Evolutionary conservation across 2,329 filamentous ascomycete species (phyloP).

Genomic region (Xylariaceae sp.): DNA sequence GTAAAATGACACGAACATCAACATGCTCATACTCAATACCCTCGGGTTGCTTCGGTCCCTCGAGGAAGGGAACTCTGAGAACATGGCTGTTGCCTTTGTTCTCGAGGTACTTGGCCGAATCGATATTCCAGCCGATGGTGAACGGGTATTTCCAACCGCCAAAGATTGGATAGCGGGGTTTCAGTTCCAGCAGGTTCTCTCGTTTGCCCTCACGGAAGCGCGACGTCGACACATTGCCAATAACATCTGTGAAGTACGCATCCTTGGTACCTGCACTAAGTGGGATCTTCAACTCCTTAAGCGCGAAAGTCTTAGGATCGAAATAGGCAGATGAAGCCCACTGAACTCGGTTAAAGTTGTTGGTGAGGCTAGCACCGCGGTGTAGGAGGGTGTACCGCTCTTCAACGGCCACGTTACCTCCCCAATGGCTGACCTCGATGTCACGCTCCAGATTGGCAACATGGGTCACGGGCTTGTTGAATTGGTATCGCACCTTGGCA

Average conservation of each 20-base stretch:
- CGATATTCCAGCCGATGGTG: constrained; percentile 91
- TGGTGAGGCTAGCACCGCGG: constrained; percentile 73
- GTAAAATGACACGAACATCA: constrained; percentile 77
- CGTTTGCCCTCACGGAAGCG: constrained; percentile 75
- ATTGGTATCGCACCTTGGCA: constrained; percentile 85
- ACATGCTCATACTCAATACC: constrained; percentile 83
- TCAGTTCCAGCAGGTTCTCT: constrained; percentile 82
- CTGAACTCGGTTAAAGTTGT: constrained; percentile 72
- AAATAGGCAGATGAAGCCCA: constrained; percentile 74
- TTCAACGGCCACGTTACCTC: constrained; percentile 91
- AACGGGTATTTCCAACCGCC: constrained; percentile 99
- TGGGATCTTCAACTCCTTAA: constrained; percentile 79
- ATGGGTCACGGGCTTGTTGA: constrained; percentile 86
- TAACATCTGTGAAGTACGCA: constrained; percentile 92
- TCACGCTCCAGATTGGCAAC: constrained; percentile 80
- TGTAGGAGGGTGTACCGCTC: constrained; percentile 89
- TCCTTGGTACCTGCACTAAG: constrained; percentile 77
- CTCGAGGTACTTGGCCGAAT: constrained; percentile 72
- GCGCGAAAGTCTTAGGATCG: constrained; percentile 71
- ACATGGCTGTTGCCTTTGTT: constrained; percentile 69
- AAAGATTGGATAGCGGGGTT: constrained; percentile 93
- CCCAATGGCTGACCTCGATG: constrained; percentile 96
- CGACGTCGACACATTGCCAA: constrained; percentile 95
- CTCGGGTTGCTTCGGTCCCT: constrained; percentile 83
- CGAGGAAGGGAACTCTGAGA: constrained; percentile 86